Base-by-base conservation (phyloP, 371 early-diverging fungal species). In the Apophysomyces trapeziformis region DNA sequence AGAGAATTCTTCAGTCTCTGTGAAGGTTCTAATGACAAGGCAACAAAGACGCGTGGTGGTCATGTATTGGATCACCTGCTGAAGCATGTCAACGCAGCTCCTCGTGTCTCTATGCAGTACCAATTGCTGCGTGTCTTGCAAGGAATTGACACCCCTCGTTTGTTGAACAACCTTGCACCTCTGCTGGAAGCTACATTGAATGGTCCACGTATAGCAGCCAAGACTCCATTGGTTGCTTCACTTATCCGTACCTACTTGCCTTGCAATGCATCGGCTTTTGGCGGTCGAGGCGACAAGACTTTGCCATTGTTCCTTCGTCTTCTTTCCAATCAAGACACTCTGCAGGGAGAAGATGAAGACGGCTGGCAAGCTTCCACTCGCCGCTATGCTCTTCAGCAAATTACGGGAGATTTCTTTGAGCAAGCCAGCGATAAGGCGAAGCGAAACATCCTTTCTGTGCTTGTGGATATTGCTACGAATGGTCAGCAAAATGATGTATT, bases 381-480 rank as follows among this genome's bases (percentile, higher is more conserved):
- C 41, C 84, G 82, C 21, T 70, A 80, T 35, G 86, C 89, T 7
- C 75, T 93, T 11, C 71, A 71, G 37, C 90, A 85, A 57, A 85
- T 94, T 66, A 82, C 83, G 7, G 64, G 67, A 18, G 78, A 79
- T 2, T 84, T 92, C 72, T 89, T 88, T 68, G 67, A 58, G 5
- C 73, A 80, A 9, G 70, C 88, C 43, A 73, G 72, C 43, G 62
- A 62, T 3, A 73, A 68, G 4, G 85, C 85, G 32, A 85, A 88
- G 57, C 73, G 79, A 7, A 75, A 74, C 9, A 67, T 93, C 21
- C 88, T 93, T 58, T 61, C 73, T 18, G 75, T 85, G 5, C 71
- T 96, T 47, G 72, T 94, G 35, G 83, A 89, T 60, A 79, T 91
- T 57, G 89, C 88, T 7, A 85, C 89, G 38, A 84, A 87, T 5